Evolutionary conservation across 2,329 filamentous ascomycete genomes (phyloP).

Genomic region (Neofusicoccum kwambonambiense): DNA sequence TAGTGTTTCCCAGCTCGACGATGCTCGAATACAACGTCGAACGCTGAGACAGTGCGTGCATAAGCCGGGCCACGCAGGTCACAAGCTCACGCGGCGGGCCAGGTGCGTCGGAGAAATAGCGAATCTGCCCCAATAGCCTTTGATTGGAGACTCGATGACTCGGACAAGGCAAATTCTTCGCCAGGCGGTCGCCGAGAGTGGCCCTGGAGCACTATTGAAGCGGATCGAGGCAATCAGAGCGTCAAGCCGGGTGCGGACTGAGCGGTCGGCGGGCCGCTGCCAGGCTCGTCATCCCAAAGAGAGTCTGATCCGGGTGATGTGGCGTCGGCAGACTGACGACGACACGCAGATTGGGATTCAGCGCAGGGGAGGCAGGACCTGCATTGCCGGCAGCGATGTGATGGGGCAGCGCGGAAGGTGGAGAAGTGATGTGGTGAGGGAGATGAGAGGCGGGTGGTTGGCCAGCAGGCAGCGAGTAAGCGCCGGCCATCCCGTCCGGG

Average conservation of each 20-base stretch:
- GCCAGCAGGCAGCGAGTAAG: slow-evolving; percentile 3
- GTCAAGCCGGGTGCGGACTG: not conserved
- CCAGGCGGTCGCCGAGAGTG: not conserved
- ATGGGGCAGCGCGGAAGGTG: slow-evolving; percentile 13
- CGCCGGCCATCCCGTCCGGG: not conserved
- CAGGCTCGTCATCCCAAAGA: not conserved
- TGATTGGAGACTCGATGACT: not conserved
- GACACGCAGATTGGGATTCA: not conserved
- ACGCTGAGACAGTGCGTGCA: not conserved
- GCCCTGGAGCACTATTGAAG: not conserved
- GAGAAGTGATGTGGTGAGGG: slow-evolving; percentile 1
- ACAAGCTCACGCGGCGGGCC: not conserved
- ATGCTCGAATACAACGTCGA: not conserved
- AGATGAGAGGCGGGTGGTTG: slow-evolving; percentile 2
- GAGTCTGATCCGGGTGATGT: not conserved
- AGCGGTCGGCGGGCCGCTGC: not conserved
- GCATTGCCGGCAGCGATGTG: slow-evolving; percentile 9
- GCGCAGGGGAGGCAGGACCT: slow-evolving; percentile 7
- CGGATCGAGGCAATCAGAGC: not conserved
- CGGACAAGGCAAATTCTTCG: not conserved
- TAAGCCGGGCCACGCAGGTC: not conserved
- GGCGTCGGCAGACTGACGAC: slow-evolving; percentile 12
- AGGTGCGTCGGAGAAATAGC: not conserved
- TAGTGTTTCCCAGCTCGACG: not conserved
- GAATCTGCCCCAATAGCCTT: not conserved